These are phyloP conservation scores for Fusarium sp. DNA, from an alignment of 2,329 filamentous ascomycete genomes.

Conservation along the genomic window DNA sequence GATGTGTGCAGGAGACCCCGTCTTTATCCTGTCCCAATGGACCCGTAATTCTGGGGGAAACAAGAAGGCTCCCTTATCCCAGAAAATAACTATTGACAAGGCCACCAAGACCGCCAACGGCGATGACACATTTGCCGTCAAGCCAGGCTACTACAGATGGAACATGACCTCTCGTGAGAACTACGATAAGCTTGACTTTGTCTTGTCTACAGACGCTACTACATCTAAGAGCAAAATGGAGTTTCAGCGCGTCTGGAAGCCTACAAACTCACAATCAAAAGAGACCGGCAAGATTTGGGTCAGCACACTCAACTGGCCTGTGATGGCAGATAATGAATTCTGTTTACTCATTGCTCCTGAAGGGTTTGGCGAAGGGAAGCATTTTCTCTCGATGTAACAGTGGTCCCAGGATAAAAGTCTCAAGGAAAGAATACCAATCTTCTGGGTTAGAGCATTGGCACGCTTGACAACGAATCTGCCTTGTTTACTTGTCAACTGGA, in stretches of 20 bases:
- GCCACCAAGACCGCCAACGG: background rate
- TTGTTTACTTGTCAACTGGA: constrained; percentile 12
- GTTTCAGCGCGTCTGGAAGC: constrained; percentile 16
- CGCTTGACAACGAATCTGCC: background rate
- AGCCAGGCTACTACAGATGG: background rate
- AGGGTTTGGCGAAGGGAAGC: constrained; percentile 23
- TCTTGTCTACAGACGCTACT: constrained; percentile 3
- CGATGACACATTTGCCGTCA: constrained; percentile 15
- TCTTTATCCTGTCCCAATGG: constrained; percentile 30
- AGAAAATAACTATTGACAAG: constrained; percentile 8
- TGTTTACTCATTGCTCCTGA: constrained; percentile 26
- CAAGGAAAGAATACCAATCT: background rate
- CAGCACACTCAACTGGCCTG: constrained; percentile 20
- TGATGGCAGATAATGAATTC: constrained; percentile 3
- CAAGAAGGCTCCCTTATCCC: constrained; percentile 22
- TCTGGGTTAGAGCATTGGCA: background rate
- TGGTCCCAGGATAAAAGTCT: background rate
- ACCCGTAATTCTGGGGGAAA: background rate
- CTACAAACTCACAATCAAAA: background rate
- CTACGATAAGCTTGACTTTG: constrained; percentile 17
- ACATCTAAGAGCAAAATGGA: background rate
- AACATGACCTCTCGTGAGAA: constrained; percentile 5
- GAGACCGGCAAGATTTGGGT: constrained; percentile 18
- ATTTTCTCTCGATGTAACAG: constrained; percentile 24
- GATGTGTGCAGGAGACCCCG: constrained; percentile 19